Evolutionary conservation across 1,284 basidiomycete species (phyloP).

Genomic region (Coriolopsis trogii): DNA sequence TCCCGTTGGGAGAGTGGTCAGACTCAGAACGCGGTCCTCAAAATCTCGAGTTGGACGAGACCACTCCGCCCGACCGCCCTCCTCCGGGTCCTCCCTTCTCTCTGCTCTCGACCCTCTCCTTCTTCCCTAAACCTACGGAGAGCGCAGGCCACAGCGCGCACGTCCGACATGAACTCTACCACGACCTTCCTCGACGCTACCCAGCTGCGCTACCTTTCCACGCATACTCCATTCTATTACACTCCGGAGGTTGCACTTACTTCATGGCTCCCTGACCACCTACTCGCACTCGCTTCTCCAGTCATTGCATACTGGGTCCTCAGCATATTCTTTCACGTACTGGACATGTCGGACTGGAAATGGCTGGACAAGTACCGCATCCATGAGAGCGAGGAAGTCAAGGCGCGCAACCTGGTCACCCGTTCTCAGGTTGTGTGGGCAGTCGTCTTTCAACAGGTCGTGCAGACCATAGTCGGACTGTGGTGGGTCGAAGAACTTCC

Average conservation of each 20-base stretch:
- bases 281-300: slow-evolving; percentile 76
- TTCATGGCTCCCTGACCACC: slow-evolving; percentile 57
- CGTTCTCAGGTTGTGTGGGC: slow-evolving; percentile 73
- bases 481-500: slow-evolving; percentile 67
- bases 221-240: slow-evolving; percentile 32
- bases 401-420: slow-evolving; percentile 77
- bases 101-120: neutral
- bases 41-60: slow-evolving; percentile 12
- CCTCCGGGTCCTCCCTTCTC: neutral
- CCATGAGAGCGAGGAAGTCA: slow-evolving; percentile 86
- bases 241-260: slow-evolving; percentile 23
- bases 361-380: slow-evolving; percentile 88
- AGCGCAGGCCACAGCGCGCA: neutral
- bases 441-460: slow-evolving; percentile 52
- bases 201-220: slow-evolving; percentile 31
- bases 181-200: slow-evolving; percentile 23
- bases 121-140: neutral
- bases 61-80: neutral
- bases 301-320: slow-evolving; percentile 88
- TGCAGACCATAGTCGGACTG: slow-evolving; percentile 83
- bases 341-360: slow-evolving; percentile 78
- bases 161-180: slow-evolving; percentile 29
- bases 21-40: neutral
- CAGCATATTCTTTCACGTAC: slow-evolving; percentile 79
- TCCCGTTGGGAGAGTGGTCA: neutral